phyloP scores from a whole-genome alignment of 345 rosid species.

The Cardamine chenopodiifolia region DNA sequence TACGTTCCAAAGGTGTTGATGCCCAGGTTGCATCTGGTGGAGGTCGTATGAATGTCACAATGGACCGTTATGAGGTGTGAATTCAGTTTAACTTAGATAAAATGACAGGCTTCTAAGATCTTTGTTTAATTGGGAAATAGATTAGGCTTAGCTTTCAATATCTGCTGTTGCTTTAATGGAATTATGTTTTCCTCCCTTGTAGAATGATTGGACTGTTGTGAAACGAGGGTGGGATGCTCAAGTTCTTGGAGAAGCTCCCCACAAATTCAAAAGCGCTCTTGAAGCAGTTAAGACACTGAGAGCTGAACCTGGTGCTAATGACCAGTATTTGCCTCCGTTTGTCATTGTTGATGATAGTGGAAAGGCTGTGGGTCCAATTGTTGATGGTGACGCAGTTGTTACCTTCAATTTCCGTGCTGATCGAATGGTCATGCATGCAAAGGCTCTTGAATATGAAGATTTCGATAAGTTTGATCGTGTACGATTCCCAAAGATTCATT shows the following conservation, averaged over 20 bases:
- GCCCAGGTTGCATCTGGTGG: conserved; percentile 97
- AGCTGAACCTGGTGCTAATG: conserved; percentile 63
- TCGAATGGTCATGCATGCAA: conserved; percentile 93
- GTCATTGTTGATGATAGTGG: conserved; percentile 79
- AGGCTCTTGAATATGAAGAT: conserved; percentile 84
- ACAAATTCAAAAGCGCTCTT: conserved; percentile 75
- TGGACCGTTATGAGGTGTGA: conserved; percentile 99
- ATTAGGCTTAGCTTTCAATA: background rate
- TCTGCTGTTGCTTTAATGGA: background rate
- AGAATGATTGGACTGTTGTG: conserved; percentile 96
- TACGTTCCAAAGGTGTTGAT: conserved; percentile 78
- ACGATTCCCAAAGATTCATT: conserved; percentile 74
- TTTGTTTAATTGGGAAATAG: background rate
- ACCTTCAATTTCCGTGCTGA: conserved; percentile 96
- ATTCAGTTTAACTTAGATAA: too few relatives aligned
- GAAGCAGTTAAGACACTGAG: conserved; percentile 91
- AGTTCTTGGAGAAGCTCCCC: conserved; percentile 96
- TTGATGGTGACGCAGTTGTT: conserved; percentile 96
- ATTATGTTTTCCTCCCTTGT: conserved; percentile 3
- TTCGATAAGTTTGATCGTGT: conserved; percentile 94
- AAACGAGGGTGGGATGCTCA: conserved; percentile 99
- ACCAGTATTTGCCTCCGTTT: conserved; percentile 92
- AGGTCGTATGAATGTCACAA: conserved; percentile 94
- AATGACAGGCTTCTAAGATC: background rate
- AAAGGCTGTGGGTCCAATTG: conserved; percentile 83